Evolutionary conservation across 148 eudicot genomes (phyloP), one percentile per base, ranked within the genome.

Genomic region (Polygonum aviculare): DNA sequence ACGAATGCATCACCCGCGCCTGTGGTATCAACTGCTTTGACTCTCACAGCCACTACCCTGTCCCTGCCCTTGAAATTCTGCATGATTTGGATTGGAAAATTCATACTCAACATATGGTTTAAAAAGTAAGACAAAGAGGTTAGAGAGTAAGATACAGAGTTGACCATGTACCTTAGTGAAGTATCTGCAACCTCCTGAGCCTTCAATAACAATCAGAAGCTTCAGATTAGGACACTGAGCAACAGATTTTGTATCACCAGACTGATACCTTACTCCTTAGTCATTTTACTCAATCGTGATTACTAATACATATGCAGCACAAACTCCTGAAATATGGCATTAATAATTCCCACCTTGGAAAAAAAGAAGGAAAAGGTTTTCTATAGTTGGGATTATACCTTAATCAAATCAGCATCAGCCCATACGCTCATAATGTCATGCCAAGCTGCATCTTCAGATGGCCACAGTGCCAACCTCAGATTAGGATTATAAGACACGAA

Each of bases 401-500:
- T 92, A 77, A 91, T 93, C 78, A 93, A 76, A 84, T 93, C 98
- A 49, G 97, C 98, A 73, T 88, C 88, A 78, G 91, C 81, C 98
- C 98, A 93, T 74, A 93, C 82, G 82, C 91, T 84, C 94, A 88
- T 90, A 84, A 94, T 91, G 45, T 81, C 86, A 40, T 83, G 76
- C 52, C 95, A 86, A 76, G 98, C 98, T 74, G 88, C 91, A 74
- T 91, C 89, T 40, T 83, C 86, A 38, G 98, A 94, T 22, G 97
- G 93, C 98, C 98, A 94, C 72, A 94, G 79, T 22, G 89, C 87
- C 83, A 91, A 80, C 49, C 98, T 87, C 87, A 94, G 78, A 78
- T 94, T 93, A 8, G 96, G 90, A 82, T 93, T 96, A 82, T 89
- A 93, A 72, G 98, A 90, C 62, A 93, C 93, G 76, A 94, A 71